A percentile compares a stretch with the other conserved stretches of the same genome.
phyloP scores from a whole-genome alignment of 192 early-diverging fungal genomes.

The Podochytrium sp. region DNA sequence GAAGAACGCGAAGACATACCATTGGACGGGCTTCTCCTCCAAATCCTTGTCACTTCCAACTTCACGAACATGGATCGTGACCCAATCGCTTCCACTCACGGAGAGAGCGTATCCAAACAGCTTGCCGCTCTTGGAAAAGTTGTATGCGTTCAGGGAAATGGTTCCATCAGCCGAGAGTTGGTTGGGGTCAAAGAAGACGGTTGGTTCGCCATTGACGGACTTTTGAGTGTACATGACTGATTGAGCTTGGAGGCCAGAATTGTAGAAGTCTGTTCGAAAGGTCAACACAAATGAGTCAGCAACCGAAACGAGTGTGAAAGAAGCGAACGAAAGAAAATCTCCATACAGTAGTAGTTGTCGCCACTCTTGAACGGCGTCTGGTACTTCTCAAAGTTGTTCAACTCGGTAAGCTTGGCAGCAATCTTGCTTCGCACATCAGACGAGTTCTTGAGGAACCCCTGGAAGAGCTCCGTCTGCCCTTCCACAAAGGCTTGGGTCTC shows the following conservation, averaged over 20 bases:
- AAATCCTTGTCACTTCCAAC: constrained; percentile 42
- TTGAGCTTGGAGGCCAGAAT: constrained; percentile 53
- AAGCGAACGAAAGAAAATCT: background rate
- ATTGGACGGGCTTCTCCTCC: constrained; percentile 41
- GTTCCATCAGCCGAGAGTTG: constrained; percentile 63
- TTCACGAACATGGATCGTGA: constrained; percentile 53
- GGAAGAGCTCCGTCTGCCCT: constrained; percentile 52
- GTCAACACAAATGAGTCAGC: background rate
- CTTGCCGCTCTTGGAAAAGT: constrained; percentile 62
- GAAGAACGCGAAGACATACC: too few relatives aligned
- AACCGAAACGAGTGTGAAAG: background rate
- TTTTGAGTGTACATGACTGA: constrained; percentile 59
- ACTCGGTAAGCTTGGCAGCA: constrained; percentile 41
- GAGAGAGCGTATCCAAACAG: constrained; percentile 60
- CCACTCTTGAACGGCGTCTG: constrained; percentile 49
- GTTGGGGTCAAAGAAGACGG: constrained; percentile 61
- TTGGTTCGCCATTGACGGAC: constrained; percentile 45
- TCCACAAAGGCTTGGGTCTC: constrained; percentile 60
- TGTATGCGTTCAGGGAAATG: constrained; percentile 49
- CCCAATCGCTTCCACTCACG: constrained; percentile 67
- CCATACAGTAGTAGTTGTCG: constrained; percentile 56
- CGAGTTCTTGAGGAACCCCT: constrained; percentile 38
- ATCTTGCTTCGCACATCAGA: constrained; percentile 28
- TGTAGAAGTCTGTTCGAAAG: constrained; percentile 24
- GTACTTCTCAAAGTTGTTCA: constrained; percentile 50